Percentiles rank a stretch among this genome's conserved stretches.
phyloP scores from a whole-genome alignment of 306 rosid species.

The Acacia crassicarpa region DNA sequence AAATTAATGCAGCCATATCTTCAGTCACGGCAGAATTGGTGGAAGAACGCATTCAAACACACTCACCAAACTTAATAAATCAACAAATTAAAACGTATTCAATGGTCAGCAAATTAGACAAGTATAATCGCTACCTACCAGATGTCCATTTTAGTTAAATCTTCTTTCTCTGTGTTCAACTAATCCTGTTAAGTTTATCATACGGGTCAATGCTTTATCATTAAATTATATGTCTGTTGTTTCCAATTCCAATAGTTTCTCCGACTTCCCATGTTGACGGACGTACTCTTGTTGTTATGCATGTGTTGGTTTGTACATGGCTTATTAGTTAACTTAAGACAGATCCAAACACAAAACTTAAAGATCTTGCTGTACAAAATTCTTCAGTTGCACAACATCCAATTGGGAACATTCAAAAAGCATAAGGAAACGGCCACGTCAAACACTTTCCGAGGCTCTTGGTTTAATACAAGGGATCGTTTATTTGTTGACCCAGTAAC shows the following conservation, averaged over 20 bases:
- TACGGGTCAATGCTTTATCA: not conserved
- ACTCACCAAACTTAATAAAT: constrained; percentile 5
- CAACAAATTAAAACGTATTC: not conserved
- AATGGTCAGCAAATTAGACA: constrained; percentile 14
- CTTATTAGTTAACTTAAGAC: not conserved
- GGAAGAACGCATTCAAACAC: constrained; percentile 16
- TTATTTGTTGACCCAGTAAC: not conserved
- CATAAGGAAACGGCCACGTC: not conserved
- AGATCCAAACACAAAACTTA: not conserved
- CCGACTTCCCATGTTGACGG: not conserved
- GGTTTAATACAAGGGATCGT: constrained; percentile 6
- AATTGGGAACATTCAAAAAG: not conserved
- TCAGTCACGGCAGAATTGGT: constrained; percentile 26
- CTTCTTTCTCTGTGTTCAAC: not conserved
- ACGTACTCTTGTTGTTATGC: not conserved
- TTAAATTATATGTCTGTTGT: not conserved
- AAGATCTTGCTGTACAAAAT: not conserved
- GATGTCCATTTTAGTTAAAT: not conserved
- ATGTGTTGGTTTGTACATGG: not conserved
- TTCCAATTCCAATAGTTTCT: not conserved
- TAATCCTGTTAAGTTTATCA: not conserved
- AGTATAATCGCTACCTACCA: constrained; percentile 18
- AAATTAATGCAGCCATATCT: not conserved
- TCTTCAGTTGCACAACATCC: not conserved
- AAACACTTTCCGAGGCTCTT: not conserved